A percentile compares a stretch with the other conserved stretches of the same genome.
Conservation (phyloP, 202 grass and related monocot species). For the Digitaria exilis region DNA sequence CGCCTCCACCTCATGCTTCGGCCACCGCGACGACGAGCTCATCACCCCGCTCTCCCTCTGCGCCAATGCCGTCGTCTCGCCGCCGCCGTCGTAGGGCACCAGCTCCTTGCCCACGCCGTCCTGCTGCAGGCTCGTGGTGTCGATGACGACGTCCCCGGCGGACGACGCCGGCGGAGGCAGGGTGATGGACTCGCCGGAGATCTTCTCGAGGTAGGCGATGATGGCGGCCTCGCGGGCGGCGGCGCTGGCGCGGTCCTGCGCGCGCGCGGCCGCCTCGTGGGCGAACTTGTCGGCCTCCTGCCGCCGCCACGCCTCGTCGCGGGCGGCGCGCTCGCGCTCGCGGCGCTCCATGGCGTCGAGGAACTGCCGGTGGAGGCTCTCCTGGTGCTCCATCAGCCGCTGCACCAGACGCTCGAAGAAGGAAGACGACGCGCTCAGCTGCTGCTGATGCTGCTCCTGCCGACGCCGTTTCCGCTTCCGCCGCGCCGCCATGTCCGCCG, state of each 20-base stretch:
- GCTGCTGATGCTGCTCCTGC: no score
- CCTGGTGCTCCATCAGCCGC: slow-evolving; percentile 95
- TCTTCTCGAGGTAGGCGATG: slow-evolving; percentile 81
- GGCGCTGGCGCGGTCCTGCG: slow-evolving; percentile 67
- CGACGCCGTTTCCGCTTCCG: slow-evolving; percentile 60
- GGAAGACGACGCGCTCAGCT: slow-evolving; percentile 65
- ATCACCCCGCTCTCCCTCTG: no score
- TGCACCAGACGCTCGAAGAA: slow-evolving; percentile 87
- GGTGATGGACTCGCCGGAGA: slow-evolving; percentile 64
- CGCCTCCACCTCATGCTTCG: slow-evolving; percentile 82
- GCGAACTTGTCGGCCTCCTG: slow-evolving; percentile 78
- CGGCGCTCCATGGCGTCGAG: slow-evolving; percentile 85
- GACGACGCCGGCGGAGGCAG: slow-evolving; percentile 43
- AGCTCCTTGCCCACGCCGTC: slow-evolving; percentile 26
- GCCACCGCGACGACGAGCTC: slow-evolving; percentile 74
- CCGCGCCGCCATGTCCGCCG: slow-evolving; percentile 25
- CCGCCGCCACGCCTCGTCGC: slow-evolving; percentile 81
- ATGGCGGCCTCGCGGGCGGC: slow-evolving; percentile 79
- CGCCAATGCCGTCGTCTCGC: no score
- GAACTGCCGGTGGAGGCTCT: slow-evolving; percentile 87
- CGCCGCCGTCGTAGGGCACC: slow-evolving; percentile 34
- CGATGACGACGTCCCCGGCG: neutral
- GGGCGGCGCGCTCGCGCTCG: slow-evolving; percentile 70
- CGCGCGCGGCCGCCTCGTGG: slow-evolving; percentile 62
- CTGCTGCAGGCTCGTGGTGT: neutral